Evolutionary conservation across 768 basidiomycete species (phyloP), one percentile per base, ranked within the genome.

Genomic region (Hericium rajendrae): DNA sequence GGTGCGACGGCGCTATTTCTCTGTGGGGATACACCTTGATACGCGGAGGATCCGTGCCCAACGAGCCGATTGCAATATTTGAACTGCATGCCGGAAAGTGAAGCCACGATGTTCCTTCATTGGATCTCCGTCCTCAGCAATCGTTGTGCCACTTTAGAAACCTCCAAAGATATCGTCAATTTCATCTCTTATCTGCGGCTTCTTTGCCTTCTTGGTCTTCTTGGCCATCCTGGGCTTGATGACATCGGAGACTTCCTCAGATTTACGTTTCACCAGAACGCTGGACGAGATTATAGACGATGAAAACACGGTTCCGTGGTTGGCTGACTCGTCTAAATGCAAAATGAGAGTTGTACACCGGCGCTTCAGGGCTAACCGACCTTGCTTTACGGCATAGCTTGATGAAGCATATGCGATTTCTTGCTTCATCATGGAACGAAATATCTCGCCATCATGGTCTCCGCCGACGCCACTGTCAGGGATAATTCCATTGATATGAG

Each of bases 91-190:
- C 6, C 28, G 9, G 32, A 10, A 32, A 32, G 32, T 32, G 32
- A 32, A 32, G 32, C 32, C 32, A 32, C 1, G 9, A 32, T 8
- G 32, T 32, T 32, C 28, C 9, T 32, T 32, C 32, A 32, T 32
- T 32, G 32, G 9, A 32, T 32, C 32, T 32, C 32, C 32, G 32
- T 32, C 28, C 9, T 32, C 32, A 32, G 32, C 32, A 8, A 32
- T 46, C n/a, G 43, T 20, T 11, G 43, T 46, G 43, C 16, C 32
- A 4, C 32, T 32, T 46, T 16, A 46, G 43, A 46, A 18, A n/a
- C n/a, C 20, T 46, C 49, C 49, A 43, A 63, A 63, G 38, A 63
- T 63, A 22, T 63, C 62, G 16, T 63, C 62, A 12, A 61, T 63
- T 54, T 61, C 60, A 38, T 63, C 60, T 32, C 32, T 32, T 32